These are phyloP conservation scores for Miscanthus lutarioriparius DNA, from an alignment of 176 grass and related monocot genomes.

Conservation along the genomic window DNA sequence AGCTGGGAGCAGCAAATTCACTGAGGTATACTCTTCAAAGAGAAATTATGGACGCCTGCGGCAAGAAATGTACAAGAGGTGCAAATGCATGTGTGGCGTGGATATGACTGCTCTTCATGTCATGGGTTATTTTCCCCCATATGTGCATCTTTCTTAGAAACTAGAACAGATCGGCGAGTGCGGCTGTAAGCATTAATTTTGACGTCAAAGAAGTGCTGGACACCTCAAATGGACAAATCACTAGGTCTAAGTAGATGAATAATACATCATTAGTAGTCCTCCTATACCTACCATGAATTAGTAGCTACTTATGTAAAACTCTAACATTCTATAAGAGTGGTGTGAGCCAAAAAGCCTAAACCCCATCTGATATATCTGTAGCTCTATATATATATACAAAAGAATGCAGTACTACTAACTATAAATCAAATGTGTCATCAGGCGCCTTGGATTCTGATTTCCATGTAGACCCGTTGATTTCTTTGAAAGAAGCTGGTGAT, in stretches of 20 bases:
- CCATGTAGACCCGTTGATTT: constrained; percentile 46
- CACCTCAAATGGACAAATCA: background rate
- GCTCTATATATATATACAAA: constrained; percentile 37
- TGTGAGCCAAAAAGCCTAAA: constrained; percentile 37
- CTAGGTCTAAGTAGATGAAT: no score
- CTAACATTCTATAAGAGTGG: background rate
- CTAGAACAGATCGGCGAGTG: no score
- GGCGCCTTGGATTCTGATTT: constrained; percentile 48
- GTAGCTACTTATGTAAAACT: background rate
- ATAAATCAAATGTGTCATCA: background rate
- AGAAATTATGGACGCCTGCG: no score
- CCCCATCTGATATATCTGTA: constrained; percentile 21
- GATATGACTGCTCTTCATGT: no score
- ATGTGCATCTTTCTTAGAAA: no score
- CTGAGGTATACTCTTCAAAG: background rate
- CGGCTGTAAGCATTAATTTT: no score
- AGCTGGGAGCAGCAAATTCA: background rate
- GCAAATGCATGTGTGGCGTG: no score
- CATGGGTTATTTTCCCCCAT: no score
- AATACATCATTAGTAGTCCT: background rate
- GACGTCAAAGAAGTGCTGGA: no score
- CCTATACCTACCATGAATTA: background rate
- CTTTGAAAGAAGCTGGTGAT: constrained; percentile 49
- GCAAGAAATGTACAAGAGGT: no score
- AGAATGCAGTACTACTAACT: background rate